Conservation (phyloP, 2,329 filamentous ascomycete genomes). For the Cryphonectria naterciae region DNA sequence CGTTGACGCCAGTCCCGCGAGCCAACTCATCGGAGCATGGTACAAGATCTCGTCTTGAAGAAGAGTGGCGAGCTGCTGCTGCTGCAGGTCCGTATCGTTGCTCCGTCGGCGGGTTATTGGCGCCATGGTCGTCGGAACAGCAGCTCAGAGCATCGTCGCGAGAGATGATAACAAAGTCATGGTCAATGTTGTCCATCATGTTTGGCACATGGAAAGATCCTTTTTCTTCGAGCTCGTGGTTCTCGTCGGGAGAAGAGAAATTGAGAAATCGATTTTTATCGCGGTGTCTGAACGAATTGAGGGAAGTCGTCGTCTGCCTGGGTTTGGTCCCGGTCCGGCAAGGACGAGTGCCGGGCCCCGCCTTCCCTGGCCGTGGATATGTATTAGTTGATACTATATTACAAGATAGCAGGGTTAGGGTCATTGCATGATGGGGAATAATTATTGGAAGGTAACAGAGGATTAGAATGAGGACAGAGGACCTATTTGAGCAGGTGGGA, state of each 20-base stretch:
- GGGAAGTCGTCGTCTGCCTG: neutral
- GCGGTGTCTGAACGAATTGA: neutral
- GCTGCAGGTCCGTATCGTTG: neutral
- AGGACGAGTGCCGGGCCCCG: neutral
- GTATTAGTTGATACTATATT: neutral
- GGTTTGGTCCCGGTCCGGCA: neutral
- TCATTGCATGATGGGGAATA: neutral
- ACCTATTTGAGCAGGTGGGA: too few relatives aligned
- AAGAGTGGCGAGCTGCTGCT: neutral
- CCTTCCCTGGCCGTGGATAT: neutral
- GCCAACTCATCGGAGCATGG: neutral
- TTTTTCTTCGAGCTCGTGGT: neutral
- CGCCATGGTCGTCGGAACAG: neutral
- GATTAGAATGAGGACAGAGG: too few relatives aligned
- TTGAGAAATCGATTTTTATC: neutral
- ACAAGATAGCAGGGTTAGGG: neutral
- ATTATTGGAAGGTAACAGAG: too few relatives aligned
- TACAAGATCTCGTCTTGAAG: neutral
- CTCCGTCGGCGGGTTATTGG: neutral
- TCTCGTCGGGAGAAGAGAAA: neutral
- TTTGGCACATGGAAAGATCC: neutral
- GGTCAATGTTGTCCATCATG: neutral
- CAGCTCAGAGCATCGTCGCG: neutral
- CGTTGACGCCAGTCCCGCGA: neutral
- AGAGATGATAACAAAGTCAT: neutral